Base-by-base conservation (phyloP, 352 stramenopile genomes). In the Phytophthora lateralis region DNA sequence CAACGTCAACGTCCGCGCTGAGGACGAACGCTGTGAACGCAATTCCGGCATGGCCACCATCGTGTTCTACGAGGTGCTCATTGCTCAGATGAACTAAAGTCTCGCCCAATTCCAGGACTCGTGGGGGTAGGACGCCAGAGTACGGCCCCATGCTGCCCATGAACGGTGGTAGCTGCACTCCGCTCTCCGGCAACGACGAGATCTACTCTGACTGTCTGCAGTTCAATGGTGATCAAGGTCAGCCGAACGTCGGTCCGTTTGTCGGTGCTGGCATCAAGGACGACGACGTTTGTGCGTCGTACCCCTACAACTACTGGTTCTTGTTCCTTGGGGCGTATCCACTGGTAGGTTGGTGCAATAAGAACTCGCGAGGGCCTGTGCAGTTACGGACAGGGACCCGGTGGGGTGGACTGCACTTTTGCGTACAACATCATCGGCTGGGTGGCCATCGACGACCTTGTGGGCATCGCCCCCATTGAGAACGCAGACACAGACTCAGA, bases 341-440 rank as follows among this genome's bases (percentile, higher is more conserved):
- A 34, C 60, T 80, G 7, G 26, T 83, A 48, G 32, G 20, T 1
- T 93, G 80, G 80, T 53, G 48, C 55, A 90, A 83, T 55, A 92
- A 92, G 72, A 76, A 77, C 71, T 1, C 78, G 77, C 63, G 83
- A 88, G 67, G 82, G 85, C 5, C 66, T 93, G 45, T 91, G 85
- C 55, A 43, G 59, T 20, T 75, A 81, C 18, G 82, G n/a, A 80
- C 17, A 35, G 75, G n/a, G 70, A 70, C 5, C 85, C 82, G 0
- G 71, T 91, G 43, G 82, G 10, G 73, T 94, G 1, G 72, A 83
- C 17, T 94, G 85, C 51, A 94, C 82, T 11, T 94, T 82, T 41
- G 67, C 80, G 14, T 94, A 94, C 75, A 86, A 85, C 51, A 80
- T 94, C 32, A 34, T 94, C 0, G 85, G 82, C 20, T 91, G 79